phyloP scores from a whole-genome alignment of 176 grass and related monocot genomes.

The Oryza longistaminata region DNA sequence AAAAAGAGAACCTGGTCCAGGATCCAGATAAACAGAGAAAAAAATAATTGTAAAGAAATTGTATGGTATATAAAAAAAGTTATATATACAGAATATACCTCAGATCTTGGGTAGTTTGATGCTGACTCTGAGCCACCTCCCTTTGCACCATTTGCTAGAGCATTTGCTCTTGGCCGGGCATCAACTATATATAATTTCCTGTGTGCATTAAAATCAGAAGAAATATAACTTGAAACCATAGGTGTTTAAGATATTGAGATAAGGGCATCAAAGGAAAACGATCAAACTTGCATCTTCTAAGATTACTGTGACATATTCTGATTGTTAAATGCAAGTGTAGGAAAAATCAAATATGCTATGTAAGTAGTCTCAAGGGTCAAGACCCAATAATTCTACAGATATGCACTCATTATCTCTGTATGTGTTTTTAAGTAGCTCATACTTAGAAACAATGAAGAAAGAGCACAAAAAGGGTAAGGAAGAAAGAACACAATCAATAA shows the following conservation, averaged over 20 bases:
- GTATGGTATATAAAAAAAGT: constrained; percentile 9
- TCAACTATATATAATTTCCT: constrained; percentile 99
- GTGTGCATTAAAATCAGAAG: constrained; percentile 34
- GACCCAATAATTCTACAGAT: neutral
- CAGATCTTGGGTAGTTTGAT: constrained; percentile 88
- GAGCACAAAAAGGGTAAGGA: neutral
- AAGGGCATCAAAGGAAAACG: constrained; percentile 1
- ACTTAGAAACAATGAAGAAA: neutral
- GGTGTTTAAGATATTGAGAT: neutral
- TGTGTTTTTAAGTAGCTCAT: constrained; percentile 13
- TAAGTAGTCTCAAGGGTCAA: constrained; percentile 2
- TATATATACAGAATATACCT: constrained; percentile 48
- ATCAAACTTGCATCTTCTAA: constrained; percentile 9
- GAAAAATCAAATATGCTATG: constrained; percentile 1
- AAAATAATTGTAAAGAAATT: constrained; percentile 7
- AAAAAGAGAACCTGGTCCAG: constrained; percentile 81
- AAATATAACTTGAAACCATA: constrained; percentile 32
- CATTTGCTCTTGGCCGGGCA: constrained; percentile 96
- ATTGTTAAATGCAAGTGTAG: constrained; percentile 19
- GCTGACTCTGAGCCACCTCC: constrained; percentile 97
- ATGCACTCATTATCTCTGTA: constrained; percentile 16
- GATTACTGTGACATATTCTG: neutral
- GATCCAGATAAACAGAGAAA: constrained; percentile 42
- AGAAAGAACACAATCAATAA: neutral
- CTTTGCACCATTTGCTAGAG: constrained; percentile 93